phyloP scores from a whole-genome alignment of 106 monocot species.

The Hemerocallis citrina region DNA sequence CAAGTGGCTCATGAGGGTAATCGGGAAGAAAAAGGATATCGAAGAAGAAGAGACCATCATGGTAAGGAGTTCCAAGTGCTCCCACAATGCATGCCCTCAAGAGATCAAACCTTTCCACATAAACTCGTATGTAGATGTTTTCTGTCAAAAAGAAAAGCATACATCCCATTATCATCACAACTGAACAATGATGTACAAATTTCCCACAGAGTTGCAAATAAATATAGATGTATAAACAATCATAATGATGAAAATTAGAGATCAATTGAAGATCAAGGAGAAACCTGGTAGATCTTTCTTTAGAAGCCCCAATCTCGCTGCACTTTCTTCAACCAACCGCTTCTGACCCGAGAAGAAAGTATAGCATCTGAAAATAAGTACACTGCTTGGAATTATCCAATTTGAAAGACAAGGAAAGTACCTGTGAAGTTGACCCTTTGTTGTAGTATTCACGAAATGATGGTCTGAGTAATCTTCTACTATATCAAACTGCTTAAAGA shows the following conservation, averaged over 20 bases:
- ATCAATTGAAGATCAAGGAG: too few relatives aligned
- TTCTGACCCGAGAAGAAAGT: slow-evolving; percentile 35
- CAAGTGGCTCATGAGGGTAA: slow-evolving; percentile 82
- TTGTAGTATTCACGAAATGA: slow-evolving; percentile 45
- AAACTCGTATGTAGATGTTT: slow-evolving; percentile 66
- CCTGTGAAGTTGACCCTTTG: slow-evolving; percentile 25
- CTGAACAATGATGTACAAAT: too few relatives aligned
- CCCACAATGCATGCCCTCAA: slow-evolving; percentile 70
- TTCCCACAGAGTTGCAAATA: neutral
- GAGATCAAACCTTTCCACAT: slow-evolving; percentile 79
- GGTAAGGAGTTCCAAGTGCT: slow-evolving; percentile 66
- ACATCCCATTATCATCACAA: neutral
- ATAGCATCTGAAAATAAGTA: neutral
- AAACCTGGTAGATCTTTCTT: slow-evolving; percentile 84
- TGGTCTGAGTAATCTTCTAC: slow-evolving; percentile 71
- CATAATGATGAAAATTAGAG: too few relatives aligned
- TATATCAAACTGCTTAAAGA: slow-evolving; percentile 61
- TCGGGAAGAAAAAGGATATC: slow-evolving; percentile 64
- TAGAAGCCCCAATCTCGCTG: slow-evolving; percentile 81
- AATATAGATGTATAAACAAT: too few relatives aligned
- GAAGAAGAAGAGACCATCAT: slow-evolving; percentile 79
- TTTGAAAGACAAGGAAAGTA: neutral
- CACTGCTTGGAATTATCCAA: neutral
- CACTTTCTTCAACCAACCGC: slow-evolving; percentile 71
- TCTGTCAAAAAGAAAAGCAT: slow-evolving; percentile 29